Evolutionary conservation across 108 stramenopile genomes (phyloP).

Genomic region (Fragilariopsis cylindrus): DNA sequence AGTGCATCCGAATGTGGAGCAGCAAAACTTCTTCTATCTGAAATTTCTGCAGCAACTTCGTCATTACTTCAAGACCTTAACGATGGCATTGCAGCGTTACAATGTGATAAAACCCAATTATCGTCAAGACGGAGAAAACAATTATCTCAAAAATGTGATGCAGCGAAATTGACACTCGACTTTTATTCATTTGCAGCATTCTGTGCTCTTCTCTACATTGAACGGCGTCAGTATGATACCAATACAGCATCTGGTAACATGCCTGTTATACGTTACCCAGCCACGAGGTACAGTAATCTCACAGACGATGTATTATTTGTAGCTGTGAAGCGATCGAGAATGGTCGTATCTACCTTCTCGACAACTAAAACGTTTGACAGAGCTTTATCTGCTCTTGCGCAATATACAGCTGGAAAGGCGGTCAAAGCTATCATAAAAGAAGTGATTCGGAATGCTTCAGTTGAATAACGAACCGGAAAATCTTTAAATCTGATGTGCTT

Average conservation of each 20-base stretch:
- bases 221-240: conserved; percentile 12
- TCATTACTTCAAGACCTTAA: conserved; percentile 7
- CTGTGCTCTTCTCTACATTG: conserved; percentile 15
- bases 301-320: conserved; percentile 18
- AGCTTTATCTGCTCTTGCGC: conserved; percentile 26
- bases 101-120: neutral
- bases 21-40: conserved; percentile 15
- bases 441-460: neutral
- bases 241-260: neutral
- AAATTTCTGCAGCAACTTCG: conserved; percentile 6
- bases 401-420: conserved; percentile 40
- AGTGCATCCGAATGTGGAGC: conserved; percentile 14
- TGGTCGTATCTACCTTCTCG: conserved; percentile 39
- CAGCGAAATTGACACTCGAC: conserved; percentile 16
- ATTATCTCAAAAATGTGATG: conserved; percentile 12
- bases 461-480: neutral
- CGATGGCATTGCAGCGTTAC: neutral
- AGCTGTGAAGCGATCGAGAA: conserved; percentile 45
- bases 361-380: conserved; percentile 36
- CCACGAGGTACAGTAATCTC: neutral
- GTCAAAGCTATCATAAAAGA: conserved; percentile 15
- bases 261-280: neutral
- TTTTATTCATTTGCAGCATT: conserved; percentile 16
- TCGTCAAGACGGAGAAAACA: conserved; percentile 17
- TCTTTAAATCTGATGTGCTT: neutral